Percentiles rank a stretch among this genome's conserved stretches.
These are phyloP conservation scores for Schizochytrium sp. DNA, from an alignment of 108 stramenopile species.

Conservation along the genomic window DNA sequence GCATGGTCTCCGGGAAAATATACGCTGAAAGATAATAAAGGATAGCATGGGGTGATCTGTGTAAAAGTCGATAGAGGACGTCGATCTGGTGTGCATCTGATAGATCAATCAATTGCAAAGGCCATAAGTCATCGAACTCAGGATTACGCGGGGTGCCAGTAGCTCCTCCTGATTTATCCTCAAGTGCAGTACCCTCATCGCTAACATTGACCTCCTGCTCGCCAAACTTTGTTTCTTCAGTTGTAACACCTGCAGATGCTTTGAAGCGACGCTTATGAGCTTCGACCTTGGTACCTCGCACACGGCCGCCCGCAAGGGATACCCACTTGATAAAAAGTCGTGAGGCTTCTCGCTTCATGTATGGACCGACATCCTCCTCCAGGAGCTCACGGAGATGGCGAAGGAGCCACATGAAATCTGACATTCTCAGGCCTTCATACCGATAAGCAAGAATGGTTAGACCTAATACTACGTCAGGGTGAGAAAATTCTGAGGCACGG, in stretches of 20 bases:
- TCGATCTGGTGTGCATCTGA: constrained; percentile 72
- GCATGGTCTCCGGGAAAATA: constrained; percentile 77
- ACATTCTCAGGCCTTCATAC: constrained; percentile 74
- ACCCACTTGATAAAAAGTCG: constrained; percentile 92
- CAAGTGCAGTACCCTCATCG: background rate
- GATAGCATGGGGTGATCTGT: constrained; percentile 67
- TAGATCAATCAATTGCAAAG: constrained; percentile 73
- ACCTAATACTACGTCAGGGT: constrained; percentile 77
- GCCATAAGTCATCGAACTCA: constrained; percentile 71
- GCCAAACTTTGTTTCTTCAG: constrained; percentile 37
- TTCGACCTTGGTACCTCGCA: constrained; percentile 71
- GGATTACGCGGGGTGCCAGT: background rate
- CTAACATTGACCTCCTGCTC: background rate
- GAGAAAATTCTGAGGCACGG: constrained; percentile 77
- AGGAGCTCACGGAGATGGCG: constrained; percentile 67
- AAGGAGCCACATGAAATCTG: constrained; percentile 67
- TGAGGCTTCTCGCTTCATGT: constrained; percentile 69
- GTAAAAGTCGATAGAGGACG: constrained; percentile 68
- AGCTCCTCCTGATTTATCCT: background rate
- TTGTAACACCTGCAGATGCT: constrained; percentile 52
- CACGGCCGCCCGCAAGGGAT: constrained; percentile 91
- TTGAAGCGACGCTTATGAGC: constrained; percentile 7
- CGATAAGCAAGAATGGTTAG: constrained; percentile 78
- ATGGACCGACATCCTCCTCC: constrained; percentile 72
- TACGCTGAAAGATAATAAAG: constrained; percentile 72